phyloP scores from a whole-genome alignment of 208 protist genomes.

The Herpetomonas tarakana region DNA sequence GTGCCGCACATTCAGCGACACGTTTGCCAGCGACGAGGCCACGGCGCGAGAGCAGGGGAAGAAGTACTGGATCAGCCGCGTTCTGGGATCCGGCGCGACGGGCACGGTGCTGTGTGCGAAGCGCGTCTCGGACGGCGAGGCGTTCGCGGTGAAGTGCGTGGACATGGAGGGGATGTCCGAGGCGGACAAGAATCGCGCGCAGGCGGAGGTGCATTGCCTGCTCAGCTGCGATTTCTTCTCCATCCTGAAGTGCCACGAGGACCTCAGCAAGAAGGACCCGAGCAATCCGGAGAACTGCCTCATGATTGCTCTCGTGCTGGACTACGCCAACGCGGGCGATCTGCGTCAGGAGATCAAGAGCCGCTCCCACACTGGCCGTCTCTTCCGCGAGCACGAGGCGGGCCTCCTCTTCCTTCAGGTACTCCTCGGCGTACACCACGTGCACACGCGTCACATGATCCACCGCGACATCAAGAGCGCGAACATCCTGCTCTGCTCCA shows the following conservation, averaged over 20 bases:
- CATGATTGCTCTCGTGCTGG: slow-evolving; percentile 76
- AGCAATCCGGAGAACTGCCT: slow-evolving; percentile 43
- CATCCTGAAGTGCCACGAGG: slow-evolving; percentile 81
- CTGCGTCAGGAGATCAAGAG: slow-evolving; percentile 74
- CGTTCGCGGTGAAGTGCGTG: slow-evolving; percentile 67
- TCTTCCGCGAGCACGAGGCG: slow-evolving; percentile 73
- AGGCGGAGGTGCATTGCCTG: slow-evolving; percentile 68
- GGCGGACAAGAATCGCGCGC: slow-evolving; percentile 60
- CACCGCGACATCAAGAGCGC: slow-evolving; percentile 88
- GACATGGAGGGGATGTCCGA: slow-evolving; percentile 78
- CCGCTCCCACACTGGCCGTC: slow-evolving; percentile 29
- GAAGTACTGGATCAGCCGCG: slow-evolving; percentile 80
- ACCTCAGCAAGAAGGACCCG: slow-evolving; percentile 51
- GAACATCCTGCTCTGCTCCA: slow-evolving; percentile 78
- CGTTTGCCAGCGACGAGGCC: slow-evolving; percentile 67
- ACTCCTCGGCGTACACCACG: slow-evolving; percentile 75
- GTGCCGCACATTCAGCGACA: slow-evolving; percentile 55
- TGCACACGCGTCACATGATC: slow-evolving; percentile 82
- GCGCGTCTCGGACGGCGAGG: slow-evolving; percentile 46
- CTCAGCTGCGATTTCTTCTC: slow-evolving; percentile 76
- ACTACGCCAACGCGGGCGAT: slow-evolving; percentile 86
- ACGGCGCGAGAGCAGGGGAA: slow-evolving; percentile 47
- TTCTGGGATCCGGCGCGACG: slow-evolving; percentile 63
- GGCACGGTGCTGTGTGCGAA: slow-evolving; percentile 58
- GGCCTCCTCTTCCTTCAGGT: slow-evolving; percentile 77